phyloP scores from a whole-genome alignment of 805 yeast species.

The Wickerhamiella musiphila region DNA sequence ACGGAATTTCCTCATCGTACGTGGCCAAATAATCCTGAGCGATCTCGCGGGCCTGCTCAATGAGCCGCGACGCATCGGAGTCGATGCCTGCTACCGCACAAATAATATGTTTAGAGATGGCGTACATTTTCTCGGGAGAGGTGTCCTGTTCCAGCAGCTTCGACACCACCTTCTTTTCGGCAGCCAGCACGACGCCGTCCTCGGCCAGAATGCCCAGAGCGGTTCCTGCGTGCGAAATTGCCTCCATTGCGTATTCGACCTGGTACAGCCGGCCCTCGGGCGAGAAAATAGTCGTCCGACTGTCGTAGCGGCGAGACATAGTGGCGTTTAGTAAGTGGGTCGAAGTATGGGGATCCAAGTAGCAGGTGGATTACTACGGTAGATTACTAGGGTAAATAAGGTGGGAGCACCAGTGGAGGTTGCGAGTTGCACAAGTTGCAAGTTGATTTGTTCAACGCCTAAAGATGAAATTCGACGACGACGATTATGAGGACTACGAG shows the following conservation, averaged over 20 bases:
- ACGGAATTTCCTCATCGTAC: constrained; percentile 87
- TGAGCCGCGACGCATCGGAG: constrained; percentile 85
- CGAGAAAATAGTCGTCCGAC: constrained; percentile 95
- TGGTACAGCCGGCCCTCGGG: constrained; percentile 98
- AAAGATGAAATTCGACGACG: too few relatives aligned
- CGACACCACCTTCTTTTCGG: constrained; percentile 88
- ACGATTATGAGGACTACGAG: constrained; percentile 12
- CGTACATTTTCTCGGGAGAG: constrained; percentile 81
- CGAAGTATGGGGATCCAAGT: too few relatives aligned
- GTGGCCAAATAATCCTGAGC: constrained; percentile 77
- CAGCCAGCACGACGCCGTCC: constrained; percentile 89
- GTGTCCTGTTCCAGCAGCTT: constrained; percentile 88
- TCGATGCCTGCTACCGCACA: constrained; percentile 98
- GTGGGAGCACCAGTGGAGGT: too few relatives aligned
- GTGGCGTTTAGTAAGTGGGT: neutral
- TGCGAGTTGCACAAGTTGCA: too few relatives aligned
- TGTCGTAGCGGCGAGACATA: constrained; percentile 93
- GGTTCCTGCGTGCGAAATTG: constrained; percentile 68
- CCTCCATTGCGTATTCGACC: constrained; percentile 90
- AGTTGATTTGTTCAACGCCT: too few relatives aligned
- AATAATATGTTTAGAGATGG: constrained; percentile 48
- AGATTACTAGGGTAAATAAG: too few relatives aligned
- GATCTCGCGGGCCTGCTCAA: constrained; percentile 65
- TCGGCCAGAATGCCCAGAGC: constrained; percentile 60
- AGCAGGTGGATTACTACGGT: too few relatives aligned